Percentiles rank a stretch among this genome's conserved stretches.
phyloP scores from a whole-genome alignment of 2,329 filamentous ascomycete species.

The Penicillium sp. region DNA sequence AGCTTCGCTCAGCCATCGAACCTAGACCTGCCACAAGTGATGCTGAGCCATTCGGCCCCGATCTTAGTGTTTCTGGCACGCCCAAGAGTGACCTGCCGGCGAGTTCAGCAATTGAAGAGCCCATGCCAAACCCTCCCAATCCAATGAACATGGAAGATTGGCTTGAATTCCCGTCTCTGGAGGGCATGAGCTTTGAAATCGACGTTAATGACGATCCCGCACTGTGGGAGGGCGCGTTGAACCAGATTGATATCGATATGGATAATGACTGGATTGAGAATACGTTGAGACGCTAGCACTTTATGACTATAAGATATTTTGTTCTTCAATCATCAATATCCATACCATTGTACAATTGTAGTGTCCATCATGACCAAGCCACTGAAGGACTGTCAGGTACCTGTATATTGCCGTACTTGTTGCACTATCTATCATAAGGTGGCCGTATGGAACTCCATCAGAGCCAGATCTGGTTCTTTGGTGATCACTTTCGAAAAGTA shows the following conservation, averaged over 20 bases:
- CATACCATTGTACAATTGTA: background rate
- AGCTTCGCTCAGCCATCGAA: conserved; percentile 35
- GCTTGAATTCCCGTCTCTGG: conserved; percentile 27
- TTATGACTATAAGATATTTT: background rate
- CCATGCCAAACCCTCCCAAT: background rate
- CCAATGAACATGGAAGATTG: conserved; percentile 15
- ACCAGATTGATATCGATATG: conserved; percentile 45
- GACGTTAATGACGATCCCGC: conserved; percentile 41
- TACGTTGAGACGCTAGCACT: conserved; percentile 26
- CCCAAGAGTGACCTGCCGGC: conserved; percentile 19
- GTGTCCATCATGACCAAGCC: background rate
- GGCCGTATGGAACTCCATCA: too few relatives aligned
- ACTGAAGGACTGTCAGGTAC: background rate
- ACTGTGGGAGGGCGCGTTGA: conserved; percentile 46
- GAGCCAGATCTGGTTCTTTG: background rate
- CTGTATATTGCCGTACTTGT: background rate
- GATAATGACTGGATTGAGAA: conserved; percentile 44
- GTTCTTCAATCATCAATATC: background rate
- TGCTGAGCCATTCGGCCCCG: background rate
- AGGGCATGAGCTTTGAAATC: conserved; percentile 38
- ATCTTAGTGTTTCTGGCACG: conserved; percentile 13
- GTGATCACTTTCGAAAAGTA: background rate
- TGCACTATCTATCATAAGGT: too few relatives aligned
- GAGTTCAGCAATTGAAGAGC: conserved; percentile 4
- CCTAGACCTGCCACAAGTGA: conserved; percentile 16